Percentiles rank a stretch among this genome's conserved stretches.
Evolutionary conservation across 73 alveolate genomes (phyloP).

Genomic region (Tetrahymena malaccensis): DNA sequence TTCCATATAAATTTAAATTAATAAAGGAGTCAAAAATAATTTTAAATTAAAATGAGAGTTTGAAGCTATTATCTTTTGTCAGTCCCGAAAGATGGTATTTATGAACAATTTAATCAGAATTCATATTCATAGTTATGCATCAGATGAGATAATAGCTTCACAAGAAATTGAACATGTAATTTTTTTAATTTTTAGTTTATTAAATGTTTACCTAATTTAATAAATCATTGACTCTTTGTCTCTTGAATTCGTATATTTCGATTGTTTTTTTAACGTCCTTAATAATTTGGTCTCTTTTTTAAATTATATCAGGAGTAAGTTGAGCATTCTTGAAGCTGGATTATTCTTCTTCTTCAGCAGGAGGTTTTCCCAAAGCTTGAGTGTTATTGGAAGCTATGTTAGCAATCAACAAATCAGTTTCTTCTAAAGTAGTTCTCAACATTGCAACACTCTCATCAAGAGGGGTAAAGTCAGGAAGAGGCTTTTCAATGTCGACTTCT

Average conservation of each 20-base stretch:
- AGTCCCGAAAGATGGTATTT: conserved; percentile 1
- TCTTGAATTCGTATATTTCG: not conserved
- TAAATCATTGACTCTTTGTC: not conserved
- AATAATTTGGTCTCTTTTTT: not conserved
- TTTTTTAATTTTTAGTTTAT: not conserved
- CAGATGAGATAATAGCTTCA: not conserved
- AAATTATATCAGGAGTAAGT: not conserved
- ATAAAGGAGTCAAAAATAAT: not conserved
- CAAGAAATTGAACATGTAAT: not conserved
- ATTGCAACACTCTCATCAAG: not conserved
- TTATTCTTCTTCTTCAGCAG: not conserved
- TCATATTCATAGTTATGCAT: not conserved
- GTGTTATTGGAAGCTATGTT: not conserved
- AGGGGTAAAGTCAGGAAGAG: not conserved
- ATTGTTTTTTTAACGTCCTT: not conserved
- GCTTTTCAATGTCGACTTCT: not conserved
- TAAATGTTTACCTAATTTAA: not conserved
- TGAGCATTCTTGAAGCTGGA: not conserved
- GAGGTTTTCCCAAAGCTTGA: not conserved
- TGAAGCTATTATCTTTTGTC: not conserved
- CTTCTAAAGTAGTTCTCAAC: not conserved
- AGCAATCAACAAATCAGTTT: not conserved
- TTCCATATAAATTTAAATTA: not conserved
- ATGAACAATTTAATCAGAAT: not conserved
- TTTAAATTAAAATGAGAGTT: not conserved